Base-by-base conservation (phyloP, 495 filamentous ascomycete species). In the Astrothelium subdiscretum region DNA sequence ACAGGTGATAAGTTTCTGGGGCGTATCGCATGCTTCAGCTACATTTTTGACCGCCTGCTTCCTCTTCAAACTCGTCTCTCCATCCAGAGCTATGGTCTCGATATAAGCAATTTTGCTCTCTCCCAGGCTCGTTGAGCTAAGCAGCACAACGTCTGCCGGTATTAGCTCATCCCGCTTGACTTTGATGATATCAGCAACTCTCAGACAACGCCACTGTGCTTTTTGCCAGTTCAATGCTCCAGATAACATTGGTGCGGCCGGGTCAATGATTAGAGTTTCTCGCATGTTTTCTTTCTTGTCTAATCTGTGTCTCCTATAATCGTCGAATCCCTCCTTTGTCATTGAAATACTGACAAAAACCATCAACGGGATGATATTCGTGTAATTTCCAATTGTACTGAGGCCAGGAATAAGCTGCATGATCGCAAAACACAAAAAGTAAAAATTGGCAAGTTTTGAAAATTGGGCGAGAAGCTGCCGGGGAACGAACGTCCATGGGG, bases 31-130 rank as follows among this genome's bases (percentile, higher is more conserved):
- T 13, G 77, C 76, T 68, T 87, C 81, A 11, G 84, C 79, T 42
- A 91, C 75, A 0, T 79, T 70, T 57, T 84, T 82, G 32, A 83
- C 83, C 6, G 92, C 83, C 65, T 89, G 86, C 73, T 95, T 97
- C 71, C 83, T 90, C 74, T 97, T 97, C 40, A 97, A 77, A 66
- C 95, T 96, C 2, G 92, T 97, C 72, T 97, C 92, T 24, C 92
- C 92, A 68, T 97, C 92, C 2, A 97, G 78, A 2, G 92, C 92
- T 91, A 96, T 96, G 0, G 92, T 96, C 70, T 97, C 92, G 58
- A 96, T 86, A 72, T 94, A 96, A 2, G 91, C 92, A 63, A 90
- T 73, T 5, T 82, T 84, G 57, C 91, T 87, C 18, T 84, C 83
- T 0, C 88, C 87, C 52, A 81, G 80, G n/a, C n/a, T n/a, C n/a